Percentiles rank a stretch among this genome's conserved stretches.
phyloP scores from a whole-genome alignment of 225 moss, liverwort and hornwort genomes.

The Sphagnum tenellum region DNA sequence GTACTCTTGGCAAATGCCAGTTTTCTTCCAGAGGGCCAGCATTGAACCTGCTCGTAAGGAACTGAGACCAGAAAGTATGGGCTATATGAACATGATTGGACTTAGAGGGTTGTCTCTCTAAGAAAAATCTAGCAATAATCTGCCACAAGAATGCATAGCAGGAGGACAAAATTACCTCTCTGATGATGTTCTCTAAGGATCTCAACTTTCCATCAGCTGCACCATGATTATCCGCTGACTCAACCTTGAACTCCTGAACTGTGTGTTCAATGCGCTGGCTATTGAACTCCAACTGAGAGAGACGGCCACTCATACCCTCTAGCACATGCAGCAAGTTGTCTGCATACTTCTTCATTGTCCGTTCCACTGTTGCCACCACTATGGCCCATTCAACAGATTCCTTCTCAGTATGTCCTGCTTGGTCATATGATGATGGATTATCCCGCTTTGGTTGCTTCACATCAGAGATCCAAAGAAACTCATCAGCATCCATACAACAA shows the following conservation, averaged over 20 bases:
- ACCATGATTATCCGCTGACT: slow-evolving; percentile 44
- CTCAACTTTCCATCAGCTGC: slow-evolving; percentile 59
- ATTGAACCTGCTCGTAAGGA: no score
- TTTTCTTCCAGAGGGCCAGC: no score
- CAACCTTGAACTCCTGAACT: slow-evolving; percentile 53
- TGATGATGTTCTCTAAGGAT: slow-evolving; percentile 59
- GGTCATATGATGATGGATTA: slow-evolving; percentile 16
- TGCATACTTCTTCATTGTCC: slow-evolving; percentile 75
- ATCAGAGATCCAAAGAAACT: slow-evolving; percentile 2
- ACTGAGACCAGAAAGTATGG: no score
- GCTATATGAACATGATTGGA: no score
- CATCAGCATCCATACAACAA: slow-evolving; percentile 20
- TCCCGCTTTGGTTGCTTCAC: slow-evolving; percentile 22
- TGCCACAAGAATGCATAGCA: no score
- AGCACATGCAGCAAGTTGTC: slow-evolving; percentile 62
- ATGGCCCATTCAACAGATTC: slow-evolving; percentile 55
- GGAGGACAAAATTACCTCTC: slow-evolving; percentile 34
- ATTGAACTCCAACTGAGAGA: slow-evolving; percentile 64
- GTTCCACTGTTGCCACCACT: slow-evolving; percentile 75
- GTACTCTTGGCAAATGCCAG: no score
- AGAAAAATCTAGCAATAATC: no score
- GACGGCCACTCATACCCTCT: slow-evolving; percentile 67
- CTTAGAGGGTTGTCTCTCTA: no score
- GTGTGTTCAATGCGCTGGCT: slow-evolving; percentile 70
- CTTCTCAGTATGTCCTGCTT: slow-evolving; percentile 7